Evolutionary conservation across 2,329 filamentous ascomycete genomes (phyloP), one percentile per base, ranked within the genome.

Genomic region (Claviceps sp.): DNA sequence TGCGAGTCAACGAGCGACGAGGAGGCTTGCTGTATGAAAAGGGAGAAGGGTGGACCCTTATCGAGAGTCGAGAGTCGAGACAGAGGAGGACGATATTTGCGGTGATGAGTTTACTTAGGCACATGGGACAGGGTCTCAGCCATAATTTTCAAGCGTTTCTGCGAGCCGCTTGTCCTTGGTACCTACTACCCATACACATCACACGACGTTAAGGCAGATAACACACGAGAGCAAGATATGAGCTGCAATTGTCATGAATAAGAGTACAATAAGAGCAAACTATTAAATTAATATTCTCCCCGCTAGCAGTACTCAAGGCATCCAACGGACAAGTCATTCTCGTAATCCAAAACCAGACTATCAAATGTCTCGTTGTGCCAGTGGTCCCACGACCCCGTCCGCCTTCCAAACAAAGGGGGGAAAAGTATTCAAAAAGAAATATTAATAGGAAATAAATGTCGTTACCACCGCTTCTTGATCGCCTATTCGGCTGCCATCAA

Each of bases 1-100:
- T 63, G 68, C 69, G 1, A 82, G 80, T 55, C 78, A 82, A 61
- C 10, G 30, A 34, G 30, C 30, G 30, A 4, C 30, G 10, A 34
- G 30, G 30, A 34, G 4, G 30, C 30, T 34, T 34, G 30, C 30
- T 34, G 30, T 34, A 11, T 34, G 30, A 34, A 11, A 34, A 34
- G 10, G 4, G 4, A 11, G 4, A 34, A 34, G 30, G 30, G 30
- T 10, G 26, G 8, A 30, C 26, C 26, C 26, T 30, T 10, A 30
- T 3, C 30, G 10, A 19, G 19, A 19, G 19, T 19, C 19, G 19
- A 19, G 19, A 19, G 1, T 19, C 19, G 19, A 11, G 10, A 34
- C 30, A 11, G 30, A 34, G 30, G 1, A 11, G 30, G 10, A 34
- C 8, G 24, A 24, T 4, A 22, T 22, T 22, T 22, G 1, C 22